Conservation (phyloP, 768 basidiomycete genomes). For the Dioszegia crocea region DNA sequence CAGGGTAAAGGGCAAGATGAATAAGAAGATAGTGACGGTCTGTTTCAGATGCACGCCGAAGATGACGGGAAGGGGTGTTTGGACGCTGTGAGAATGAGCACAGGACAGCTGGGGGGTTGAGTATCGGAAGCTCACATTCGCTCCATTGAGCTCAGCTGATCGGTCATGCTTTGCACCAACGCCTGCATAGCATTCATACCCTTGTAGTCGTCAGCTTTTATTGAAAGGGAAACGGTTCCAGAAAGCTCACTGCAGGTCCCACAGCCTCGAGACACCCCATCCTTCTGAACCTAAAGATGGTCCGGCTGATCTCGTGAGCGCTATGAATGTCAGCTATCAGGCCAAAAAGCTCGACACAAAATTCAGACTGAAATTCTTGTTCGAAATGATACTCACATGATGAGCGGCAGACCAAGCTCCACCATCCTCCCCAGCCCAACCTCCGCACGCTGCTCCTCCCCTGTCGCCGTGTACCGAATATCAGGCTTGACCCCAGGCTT, state of each 20-base stretch:
- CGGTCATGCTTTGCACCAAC: constrained; percentile 72
- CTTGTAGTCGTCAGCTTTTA: constrained; percentile 10
- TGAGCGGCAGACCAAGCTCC: constrained; percentile 67
- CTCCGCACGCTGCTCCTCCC: constrained; percentile 54
- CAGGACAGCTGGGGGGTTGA: constrained; percentile 33
- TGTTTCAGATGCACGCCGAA: constrained; percentile 84
- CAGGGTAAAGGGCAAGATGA: constrained; percentile 80
- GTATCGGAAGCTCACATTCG: constrained; percentile 78
- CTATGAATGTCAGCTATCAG: constrained; percentile 50
- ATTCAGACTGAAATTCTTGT: too few relatives aligned
- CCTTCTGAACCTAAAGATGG: constrained; percentile 68
- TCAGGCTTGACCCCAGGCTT: constrained; percentile 41
- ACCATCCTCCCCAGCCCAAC: constrained; percentile 62
- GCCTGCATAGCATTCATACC: constrained; percentile 73
- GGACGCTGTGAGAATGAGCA: constrained; percentile 13
- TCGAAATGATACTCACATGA: too few relatives aligned
- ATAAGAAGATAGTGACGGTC: constrained; percentile 88
- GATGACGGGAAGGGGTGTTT: constrained; percentile 39
- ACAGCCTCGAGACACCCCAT: constrained; percentile 82
- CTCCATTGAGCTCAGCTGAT: constrained; percentile 76
- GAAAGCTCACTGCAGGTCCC: constrained; percentile 68
- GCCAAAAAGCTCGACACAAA: too few relatives aligned
- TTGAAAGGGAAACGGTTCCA: background rate
- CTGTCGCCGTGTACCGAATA: constrained; percentile 15
- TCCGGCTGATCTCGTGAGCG: constrained; percentile 70